Evolutionary conservation across 306 rosid genomes (phyloP).

Genomic region (Acacia melanoxylon): DNA sequence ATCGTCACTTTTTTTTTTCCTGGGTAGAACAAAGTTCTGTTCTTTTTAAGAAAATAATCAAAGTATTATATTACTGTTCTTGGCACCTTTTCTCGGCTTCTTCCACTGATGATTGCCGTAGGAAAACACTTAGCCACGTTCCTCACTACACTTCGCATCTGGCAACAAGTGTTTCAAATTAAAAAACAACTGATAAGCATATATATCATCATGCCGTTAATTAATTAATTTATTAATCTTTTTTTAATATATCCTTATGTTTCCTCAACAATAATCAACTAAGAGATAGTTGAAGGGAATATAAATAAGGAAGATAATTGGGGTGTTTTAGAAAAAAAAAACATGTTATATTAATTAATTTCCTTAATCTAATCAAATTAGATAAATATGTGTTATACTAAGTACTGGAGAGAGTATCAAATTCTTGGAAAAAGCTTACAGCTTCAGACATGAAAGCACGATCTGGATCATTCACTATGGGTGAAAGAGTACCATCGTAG

Average conservation of each 20-base stretch:
- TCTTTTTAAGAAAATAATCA: background rate
- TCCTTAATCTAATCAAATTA: too few relatives aligned
- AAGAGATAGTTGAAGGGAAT: too few relatives aligned
- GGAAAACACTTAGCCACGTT: slow-evolving; percentile 67
- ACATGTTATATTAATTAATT: too few relatives aligned
- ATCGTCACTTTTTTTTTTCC: background rate
- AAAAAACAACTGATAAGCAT: background rate
- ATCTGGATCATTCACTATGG: slow-evolving; percentile 93
- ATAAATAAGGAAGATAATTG: too few relatives aligned
- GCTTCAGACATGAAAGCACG: slow-evolving; percentile 69
- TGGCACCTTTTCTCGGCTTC: slow-evolving; percentile 83
- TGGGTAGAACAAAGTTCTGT: background rate
- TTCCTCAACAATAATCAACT: too few relatives aligned
- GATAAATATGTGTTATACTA: too few relatives aligned
- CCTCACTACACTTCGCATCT: slow-evolving; percentile 83
- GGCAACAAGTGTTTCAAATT: background rate
- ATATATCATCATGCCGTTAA: background rate
- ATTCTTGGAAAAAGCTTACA: slow-evolving; percentile 43
- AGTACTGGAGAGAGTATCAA: background rate
- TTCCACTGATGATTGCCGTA: slow-evolving; percentile 87
- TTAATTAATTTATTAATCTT: too few relatives aligned
- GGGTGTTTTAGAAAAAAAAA: too few relatives aligned
- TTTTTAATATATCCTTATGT: too few relatives aligned
- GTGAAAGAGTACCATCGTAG: slow-evolving; percentile 95
- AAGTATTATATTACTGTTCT: background rate